Percentiles rank a stretch among this genome's conserved stretches.
phyloP scores from a whole-genome alignment of 441 rosid genomes.

The Gossypium lobatum region DNA sequence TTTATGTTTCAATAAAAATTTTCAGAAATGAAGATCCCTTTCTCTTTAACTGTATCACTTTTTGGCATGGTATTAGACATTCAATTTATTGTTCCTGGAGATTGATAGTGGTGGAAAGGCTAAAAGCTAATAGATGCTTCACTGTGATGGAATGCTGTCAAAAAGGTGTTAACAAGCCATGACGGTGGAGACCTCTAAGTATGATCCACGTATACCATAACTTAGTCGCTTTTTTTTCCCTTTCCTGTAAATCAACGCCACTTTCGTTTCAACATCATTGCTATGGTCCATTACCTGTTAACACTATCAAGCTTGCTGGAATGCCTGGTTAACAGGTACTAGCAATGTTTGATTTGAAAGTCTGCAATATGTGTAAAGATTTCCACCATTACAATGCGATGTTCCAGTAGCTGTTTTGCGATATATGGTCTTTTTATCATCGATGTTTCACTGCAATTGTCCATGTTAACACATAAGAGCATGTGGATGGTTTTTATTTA shows the following conservation, averaged over 20 bases:
- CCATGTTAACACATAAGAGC: neutral
- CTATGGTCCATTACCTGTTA: neutral
- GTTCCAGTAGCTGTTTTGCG: neutral
- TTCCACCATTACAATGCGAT: neutral
- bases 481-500: too few species aligned
- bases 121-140: neutral
- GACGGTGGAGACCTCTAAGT: neutral
- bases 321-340: neutral
- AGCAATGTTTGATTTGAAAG: neutral
- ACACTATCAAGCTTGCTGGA: neutral
- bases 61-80: neutral
- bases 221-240: neutral
- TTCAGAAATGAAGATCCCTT: neutral
- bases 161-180: neutral
- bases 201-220: neutral
- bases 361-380: neutral
- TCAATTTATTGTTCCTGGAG: neutral
- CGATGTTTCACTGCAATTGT: neutral
- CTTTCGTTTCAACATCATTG: neutral
- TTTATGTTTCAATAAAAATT: neutral
- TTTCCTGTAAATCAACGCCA: neutral
- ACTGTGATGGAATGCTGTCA: neutral
- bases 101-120: neutral
- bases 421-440: neutral
- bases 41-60: neutral